phyloP scores from a whole-genome alignment of 2,329 filamentous ascomycete genomes.

The Botryotinia convoluta region DNA sequence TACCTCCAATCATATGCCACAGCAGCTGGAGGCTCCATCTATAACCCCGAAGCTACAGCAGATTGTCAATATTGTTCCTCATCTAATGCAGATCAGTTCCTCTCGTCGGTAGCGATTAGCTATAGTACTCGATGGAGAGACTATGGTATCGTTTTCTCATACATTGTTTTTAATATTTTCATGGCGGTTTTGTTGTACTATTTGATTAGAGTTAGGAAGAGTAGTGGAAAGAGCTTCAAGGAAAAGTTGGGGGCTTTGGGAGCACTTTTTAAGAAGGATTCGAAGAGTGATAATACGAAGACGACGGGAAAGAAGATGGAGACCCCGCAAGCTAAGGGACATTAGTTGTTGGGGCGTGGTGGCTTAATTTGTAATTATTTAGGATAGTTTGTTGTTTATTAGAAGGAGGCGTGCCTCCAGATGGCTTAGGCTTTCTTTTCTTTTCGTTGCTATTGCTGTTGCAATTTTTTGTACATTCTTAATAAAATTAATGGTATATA shows the following conservation, averaged over 20 bases:
- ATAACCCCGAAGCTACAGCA: conserved; percentile 47
- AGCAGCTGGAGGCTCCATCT: conserved; percentile 51
- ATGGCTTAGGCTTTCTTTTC: background rate
- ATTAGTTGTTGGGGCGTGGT: background rate
- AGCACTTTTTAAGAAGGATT: conserved; percentile 26
- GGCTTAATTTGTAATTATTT: background rate
- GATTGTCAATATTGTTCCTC: conserved; percentile 62
- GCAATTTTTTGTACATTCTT: background rate
- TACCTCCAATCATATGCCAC: conserved; percentile 56
- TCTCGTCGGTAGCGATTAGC: conserved; percentile 48
- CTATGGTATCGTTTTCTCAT: conserved; percentile 61
- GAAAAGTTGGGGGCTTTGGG: conserved; percentile 23
- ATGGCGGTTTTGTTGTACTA: conserved; percentile 54
- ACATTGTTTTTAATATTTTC: conserved; percentile 54
- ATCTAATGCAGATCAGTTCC: conserved; percentile 48
- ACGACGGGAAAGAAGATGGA: conserved; percentile 20
- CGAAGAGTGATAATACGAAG: conserved; percentile 30
- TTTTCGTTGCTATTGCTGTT: background rate
- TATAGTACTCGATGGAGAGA: conserved; percentile 66
- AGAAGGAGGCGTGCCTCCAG: background rate
- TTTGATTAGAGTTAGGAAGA: conserved; percentile 42
- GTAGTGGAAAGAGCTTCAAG: conserved; percentile 22
- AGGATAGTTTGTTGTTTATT: background rate
- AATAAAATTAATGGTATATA: background rate
- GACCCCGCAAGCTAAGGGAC: conserved; percentile 14